phyloP scores from a whole-genome alignment of 768 basidiomycete species.

The Rubroboletus satanas region DNA sequence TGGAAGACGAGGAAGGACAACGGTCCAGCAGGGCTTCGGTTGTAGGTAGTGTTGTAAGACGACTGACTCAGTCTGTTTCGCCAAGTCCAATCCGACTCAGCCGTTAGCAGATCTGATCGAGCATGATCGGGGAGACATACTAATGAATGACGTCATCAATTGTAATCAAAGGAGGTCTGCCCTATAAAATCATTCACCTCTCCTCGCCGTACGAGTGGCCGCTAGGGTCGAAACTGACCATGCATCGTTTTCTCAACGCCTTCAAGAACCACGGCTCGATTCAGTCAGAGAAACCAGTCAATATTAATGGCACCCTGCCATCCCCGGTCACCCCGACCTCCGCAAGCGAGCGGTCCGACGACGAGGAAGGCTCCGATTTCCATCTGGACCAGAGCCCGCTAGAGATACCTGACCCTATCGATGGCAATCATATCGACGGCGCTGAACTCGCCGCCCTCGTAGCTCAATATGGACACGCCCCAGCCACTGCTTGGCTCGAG shows the following conservation, averaged over 20 bases:
- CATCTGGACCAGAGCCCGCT: not conserved
- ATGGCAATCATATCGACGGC: constrained; percentile 1
- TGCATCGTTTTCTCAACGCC: constrained; percentile 1
- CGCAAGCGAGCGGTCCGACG: constrained; percentile 2
- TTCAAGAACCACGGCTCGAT: constrained; percentile 1
- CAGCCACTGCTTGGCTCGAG: constrained; percentile 71
- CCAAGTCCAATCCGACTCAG: not conserved
- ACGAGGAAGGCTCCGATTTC: not conserved
- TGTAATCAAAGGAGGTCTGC: not conserved
- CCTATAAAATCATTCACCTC: not conserved
- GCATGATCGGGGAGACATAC: not conserved
- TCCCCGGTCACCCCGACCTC: not conserved
- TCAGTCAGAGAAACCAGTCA: not conserved
- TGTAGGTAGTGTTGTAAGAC: not conserved
- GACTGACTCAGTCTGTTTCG: not conserved
- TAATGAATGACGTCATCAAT: constrained; percentile 1
- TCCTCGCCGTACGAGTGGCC: too few species aligned
- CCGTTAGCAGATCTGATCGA: not conserved
- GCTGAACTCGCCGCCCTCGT: constrained; percentile 47
- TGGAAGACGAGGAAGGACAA: not conserved
- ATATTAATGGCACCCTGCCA: not conserved
- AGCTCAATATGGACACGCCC: constrained; percentile 62
- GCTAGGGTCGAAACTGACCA: not conserved
- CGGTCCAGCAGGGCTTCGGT: not conserved
- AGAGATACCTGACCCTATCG: constrained; percentile 11